These are phyloP conservation scores for Chloranthus sessilifolius DNA, from an alignment of 164 flowering plant genomes.

Conservation along the genomic window DNA sequence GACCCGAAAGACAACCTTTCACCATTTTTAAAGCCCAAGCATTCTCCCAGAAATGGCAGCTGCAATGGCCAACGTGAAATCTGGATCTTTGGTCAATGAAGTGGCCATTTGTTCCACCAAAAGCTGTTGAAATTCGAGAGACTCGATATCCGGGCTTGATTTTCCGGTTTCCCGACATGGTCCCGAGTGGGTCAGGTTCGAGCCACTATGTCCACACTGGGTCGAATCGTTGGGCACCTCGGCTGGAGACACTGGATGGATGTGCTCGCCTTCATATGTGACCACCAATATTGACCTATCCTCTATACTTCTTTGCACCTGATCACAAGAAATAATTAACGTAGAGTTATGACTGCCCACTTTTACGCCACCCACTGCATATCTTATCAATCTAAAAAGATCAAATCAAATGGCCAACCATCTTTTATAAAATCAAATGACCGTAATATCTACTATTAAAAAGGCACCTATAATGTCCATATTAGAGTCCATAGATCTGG, in stretches of 20 bases:
- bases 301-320: slow-evolving; percentile 76
- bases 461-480: too few species aligned
- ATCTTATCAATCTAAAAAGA: too few species aligned
- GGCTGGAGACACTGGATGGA: slow-evolving; percentile 37
- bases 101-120: slow-evolving; percentile 32
- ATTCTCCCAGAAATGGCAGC: slow-evolving; percentile 33
- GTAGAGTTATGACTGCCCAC: too few species aligned
- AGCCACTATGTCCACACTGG: slow-evolving; percentile 8
- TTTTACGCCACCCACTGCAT: too few species aligned
- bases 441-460: too few species aligned
- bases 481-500: too few species aligned
- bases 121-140: slow-evolving; percentile 26
- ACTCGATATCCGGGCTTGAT: slow-evolving; percentile 3
- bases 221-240: slow-evolving; percentile 13
- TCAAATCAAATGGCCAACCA: too few species aligned
- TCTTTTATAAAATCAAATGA: too few species aligned
- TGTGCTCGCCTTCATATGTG: slow-evolving; percentile 79
- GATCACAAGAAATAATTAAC: too few species aligned
- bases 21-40: slow-evolving; percentile 10
- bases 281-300: slow-evolving; percentile 58
- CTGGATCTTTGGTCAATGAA: slow-evolving; percentile 34
- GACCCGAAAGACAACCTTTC: too few species aligned
- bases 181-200: slow-evolving; percentile 15
- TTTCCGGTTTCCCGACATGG: not conserved
- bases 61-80: slow-evolving; percentile 36